Conservation (phyloP, 2,329 filamentous ascomycete species). For the Periconia macrospinosa region DNA sequence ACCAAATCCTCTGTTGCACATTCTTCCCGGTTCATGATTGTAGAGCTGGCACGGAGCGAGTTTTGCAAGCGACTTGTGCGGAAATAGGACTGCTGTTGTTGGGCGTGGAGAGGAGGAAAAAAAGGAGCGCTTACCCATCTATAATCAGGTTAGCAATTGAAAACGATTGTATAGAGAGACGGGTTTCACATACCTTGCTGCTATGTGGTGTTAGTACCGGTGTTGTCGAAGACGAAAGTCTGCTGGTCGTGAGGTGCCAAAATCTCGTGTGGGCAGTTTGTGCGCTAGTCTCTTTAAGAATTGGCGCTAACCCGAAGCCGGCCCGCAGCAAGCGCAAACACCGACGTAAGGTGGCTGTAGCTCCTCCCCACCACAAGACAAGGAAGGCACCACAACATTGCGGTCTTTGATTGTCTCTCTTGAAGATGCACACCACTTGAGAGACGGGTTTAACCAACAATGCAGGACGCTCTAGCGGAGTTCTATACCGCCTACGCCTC, state of each 20-base stretch:
- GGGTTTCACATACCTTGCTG: constrained; percentile 53
- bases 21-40: background rate
- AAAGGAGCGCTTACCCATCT: constrained; percentile 64
- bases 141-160: constrained; percentile 36
- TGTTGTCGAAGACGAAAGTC: constrained; percentile 35
- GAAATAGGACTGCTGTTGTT: constrained; percentile 36
- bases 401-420: background rate
- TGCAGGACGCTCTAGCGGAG: constrained; percentile 74
- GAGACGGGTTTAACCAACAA: constrained; percentile 1
- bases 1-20: background rate
- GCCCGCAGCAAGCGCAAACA: background rate
- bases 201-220: constrained; percentile 51
- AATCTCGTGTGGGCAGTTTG: constrained; percentile 21
- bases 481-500: constrained; percentile 70
- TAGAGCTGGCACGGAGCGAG: background rate
- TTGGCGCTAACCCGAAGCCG: background rate
- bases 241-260: constrained; percentile 18
- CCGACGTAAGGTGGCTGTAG: background rate
- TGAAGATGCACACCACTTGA: constrained; percentile 2
- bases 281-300: constrained; percentile 18
- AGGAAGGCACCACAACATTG: background rate
- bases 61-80: background rate
- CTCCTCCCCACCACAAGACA: background rate
- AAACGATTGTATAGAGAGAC: constrained; percentile 2
- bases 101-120: constrained; percentile 23